phyloP scores from a whole-genome alignment of 2,329 filamentous ascomycete species.

The Calonectria fujianensis region DNA sequence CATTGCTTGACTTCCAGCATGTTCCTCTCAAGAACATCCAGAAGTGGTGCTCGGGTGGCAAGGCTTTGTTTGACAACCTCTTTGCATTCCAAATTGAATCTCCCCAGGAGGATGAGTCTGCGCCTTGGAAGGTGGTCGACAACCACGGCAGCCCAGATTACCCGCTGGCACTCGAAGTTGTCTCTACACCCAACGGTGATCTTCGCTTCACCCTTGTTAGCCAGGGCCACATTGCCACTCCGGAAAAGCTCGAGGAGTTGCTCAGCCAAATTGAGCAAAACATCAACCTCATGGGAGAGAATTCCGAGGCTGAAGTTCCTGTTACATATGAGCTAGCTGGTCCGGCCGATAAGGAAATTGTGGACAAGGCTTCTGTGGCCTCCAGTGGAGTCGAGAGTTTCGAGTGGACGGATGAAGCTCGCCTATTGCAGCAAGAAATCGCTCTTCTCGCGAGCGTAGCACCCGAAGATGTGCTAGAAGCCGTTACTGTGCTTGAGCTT shows the following conservation, averaged over 20 bases:
- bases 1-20: slow-evolving; percentile 80
- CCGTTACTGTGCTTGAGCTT: slow-evolving; percentile 84
- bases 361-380: slow-evolving; percentile 58
- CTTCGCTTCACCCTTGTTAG: slow-evolving; percentile 77
- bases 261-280: slow-evolving; percentile 63
- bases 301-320: slow-evolving; percentile 40
- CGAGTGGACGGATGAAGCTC: slow-evolving; percentile 75
- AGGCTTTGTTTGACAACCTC: slow-evolving; percentile 84
- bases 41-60: slow-evolving; percentile 81
- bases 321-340: slow-evolving; percentile 2
- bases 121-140: slow-evolving; percentile 74
- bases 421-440: slow-evolving; percentile 76
- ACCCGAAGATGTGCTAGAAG: slow-evolving; percentile 70
- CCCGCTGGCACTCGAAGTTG: slow-evolving; percentile 85
- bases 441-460: slow-evolving; percentile 75
- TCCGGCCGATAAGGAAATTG: not conserved
- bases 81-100: slow-evolving; percentile 85
- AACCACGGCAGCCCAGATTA: slow-evolving; percentile 77
- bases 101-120: slow-evolving; percentile 52
- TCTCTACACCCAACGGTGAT: slow-evolving; percentile 67
- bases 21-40: slow-evolving; percentile 86
- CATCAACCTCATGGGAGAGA: slow-evolving; percentile 37
- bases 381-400: slow-evolving; percentile 61
- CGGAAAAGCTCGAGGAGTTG: slow-evolving; percentile 51
- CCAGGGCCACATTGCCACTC: slow-evolving; percentile 64